Percentiles rank a stretch among this genome's conserved stretches.
Conservation (phyloP, 306 rosid species). For the Quercus mongolica region DNA sequence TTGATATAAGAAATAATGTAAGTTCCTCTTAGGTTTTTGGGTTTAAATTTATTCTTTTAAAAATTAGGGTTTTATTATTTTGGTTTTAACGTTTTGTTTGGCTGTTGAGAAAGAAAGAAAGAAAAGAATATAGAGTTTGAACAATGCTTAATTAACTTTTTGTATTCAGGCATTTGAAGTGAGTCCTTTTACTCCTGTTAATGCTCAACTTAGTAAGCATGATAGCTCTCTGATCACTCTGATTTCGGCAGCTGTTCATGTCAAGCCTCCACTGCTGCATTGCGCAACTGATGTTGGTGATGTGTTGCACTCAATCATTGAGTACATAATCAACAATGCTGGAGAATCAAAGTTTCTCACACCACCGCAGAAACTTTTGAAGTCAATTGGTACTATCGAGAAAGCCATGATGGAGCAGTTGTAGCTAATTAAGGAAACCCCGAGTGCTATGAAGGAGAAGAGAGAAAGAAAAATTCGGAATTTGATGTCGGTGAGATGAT, state of each 20-base stretch:
- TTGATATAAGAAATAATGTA: too few relatives aligned
- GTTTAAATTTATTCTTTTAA: too few relatives aligned
- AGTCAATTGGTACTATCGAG: constrained; percentile 67
- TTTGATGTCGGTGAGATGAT: constrained; percentile 51
- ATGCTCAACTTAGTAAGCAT: neutral
- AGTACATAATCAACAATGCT: constrained; percentile 1
- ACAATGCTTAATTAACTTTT: too few relatives aligned
- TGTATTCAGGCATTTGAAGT: too few relatives aligned
- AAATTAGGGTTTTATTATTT: too few relatives aligned
- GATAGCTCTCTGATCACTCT: constrained; percentile 23
- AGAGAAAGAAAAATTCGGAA: constrained; percentile 56
- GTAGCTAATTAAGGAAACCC: constrained; percentile 57
- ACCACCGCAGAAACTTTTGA: constrained; percentile 71
- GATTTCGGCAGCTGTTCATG: neutral
- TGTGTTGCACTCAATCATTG: constrained; percentile 38
- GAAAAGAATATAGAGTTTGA: too few relatives aligned
- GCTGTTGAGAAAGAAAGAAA: too few relatives aligned
- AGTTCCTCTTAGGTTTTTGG: too few relatives aligned
- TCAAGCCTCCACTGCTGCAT: neutral
- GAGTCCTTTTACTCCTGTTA: too few relatives aligned
- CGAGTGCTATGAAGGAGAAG: constrained; percentile 63
- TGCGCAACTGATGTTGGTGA: constrained; percentile 21
- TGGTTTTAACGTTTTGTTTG: too few relatives aligned
- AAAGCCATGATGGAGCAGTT: constrained; percentile 58
- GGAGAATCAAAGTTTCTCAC: constrained; percentile 47